Conservation (phyloP, 1,139 yeast genomes). For the Suhomyces wounanorum region DNA sequence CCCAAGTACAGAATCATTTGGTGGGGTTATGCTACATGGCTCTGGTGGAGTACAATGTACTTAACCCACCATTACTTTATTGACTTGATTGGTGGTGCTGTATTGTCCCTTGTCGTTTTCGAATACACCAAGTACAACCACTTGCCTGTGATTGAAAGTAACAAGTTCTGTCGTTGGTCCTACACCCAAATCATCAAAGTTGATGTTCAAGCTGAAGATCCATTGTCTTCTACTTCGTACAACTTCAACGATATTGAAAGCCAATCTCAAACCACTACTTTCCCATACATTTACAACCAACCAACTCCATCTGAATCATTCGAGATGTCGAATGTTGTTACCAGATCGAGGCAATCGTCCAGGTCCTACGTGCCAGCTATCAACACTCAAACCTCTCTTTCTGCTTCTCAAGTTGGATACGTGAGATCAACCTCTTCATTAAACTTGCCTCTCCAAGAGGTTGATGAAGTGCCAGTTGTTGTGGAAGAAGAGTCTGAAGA, state of each 20-base stretch:
- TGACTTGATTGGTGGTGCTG: slow-evolving; percentile 89
- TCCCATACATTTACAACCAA: slow-evolving; percentile 4
- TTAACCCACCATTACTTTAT: slow-evolving; percentile 93
- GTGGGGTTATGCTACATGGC: slow-evolving; percentile 79
- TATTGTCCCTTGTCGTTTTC: slow-evolving; percentile 70
- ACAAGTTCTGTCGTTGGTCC: slow-evolving; percentile 83
- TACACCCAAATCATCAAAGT: slow-evolving; percentile 45
- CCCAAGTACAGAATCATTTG: slow-evolving; percentile 68
- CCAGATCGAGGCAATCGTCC: slow-evolving; percentile 39
- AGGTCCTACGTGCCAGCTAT: slow-evolving; percentile 22
- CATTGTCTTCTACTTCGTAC: slow-evolving; percentile 24
- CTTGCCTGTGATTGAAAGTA: slow-evolving; percentile 67
- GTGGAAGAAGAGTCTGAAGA: slow-evolving; percentile 33
- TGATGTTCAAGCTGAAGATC: slow-evolving; percentile 34
- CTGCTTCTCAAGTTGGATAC: slow-evolving; percentile 10
- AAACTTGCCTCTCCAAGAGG: slow-evolving; percentile 16
- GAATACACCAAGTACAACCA: slow-evolving; percentile 70
- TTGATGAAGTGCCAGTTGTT: slow-evolving; percentile 6
- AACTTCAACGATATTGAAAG: slow-evolving; percentile 12
- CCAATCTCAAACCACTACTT: slow-evolving; percentile 1
- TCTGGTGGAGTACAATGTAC: slow-evolving; percentile 99
- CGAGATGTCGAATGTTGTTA: slow-evolving; percentile 29
- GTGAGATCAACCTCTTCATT: slow-evolving; percentile 22
- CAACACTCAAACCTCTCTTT: slow-evolving; percentile 6
- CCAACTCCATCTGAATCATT: slow-evolving; percentile 19